Evolutionary conservation across 139 green algal species (phyloP), one percentile per base, ranked within the genome.

Genomic region (Coelastrella sp.): DNA sequence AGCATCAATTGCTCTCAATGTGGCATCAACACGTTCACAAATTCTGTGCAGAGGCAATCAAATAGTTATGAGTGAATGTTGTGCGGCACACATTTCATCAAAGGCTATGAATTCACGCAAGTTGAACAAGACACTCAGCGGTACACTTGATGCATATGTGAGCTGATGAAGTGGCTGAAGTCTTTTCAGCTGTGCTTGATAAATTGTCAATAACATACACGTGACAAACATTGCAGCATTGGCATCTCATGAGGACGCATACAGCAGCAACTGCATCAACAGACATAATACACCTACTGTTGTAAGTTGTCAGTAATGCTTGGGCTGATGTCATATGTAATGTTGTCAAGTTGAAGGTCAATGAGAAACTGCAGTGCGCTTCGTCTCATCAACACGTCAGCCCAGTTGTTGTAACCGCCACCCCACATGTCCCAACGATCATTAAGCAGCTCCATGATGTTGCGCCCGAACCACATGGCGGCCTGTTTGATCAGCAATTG

Each of bases 351-450:
- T 4, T 38, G n/a, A n/a, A 75, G 38, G 59, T 84, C 77, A 8
- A 48, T 34, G 25, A 84, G 6, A 53, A 84, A 84, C 77, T 84
- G 77, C 59, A 74, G n/a, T 19, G 77, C 77, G 40, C 77, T 84
- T 50, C 81, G 81, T 32, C 67, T 37, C 48, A 71, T 72, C 32
- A 75, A 25, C 0, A 73, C 67, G 8, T 86, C 81, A 2, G 81
- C 51, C 81, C 81, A 86, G 50, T 21, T 19, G 5, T 5, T 48
- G 37, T 81, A 81, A 50, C 81, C 67, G 37, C 50, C n/a, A 50
- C 50, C 67, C 81, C 81, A 86, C 81, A 86, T 72, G 81, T 86
- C 81, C 13, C 34, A 80, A 48, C 67, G 50, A 4, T 62, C 35
- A 8, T 60, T 38, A 50, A 76, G 37, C 34, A 38, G 25, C 32